phyloP scores from a whole-genome alignment of 768 basidiomycete genomes.

The Phylloporus sp. region DNA sequence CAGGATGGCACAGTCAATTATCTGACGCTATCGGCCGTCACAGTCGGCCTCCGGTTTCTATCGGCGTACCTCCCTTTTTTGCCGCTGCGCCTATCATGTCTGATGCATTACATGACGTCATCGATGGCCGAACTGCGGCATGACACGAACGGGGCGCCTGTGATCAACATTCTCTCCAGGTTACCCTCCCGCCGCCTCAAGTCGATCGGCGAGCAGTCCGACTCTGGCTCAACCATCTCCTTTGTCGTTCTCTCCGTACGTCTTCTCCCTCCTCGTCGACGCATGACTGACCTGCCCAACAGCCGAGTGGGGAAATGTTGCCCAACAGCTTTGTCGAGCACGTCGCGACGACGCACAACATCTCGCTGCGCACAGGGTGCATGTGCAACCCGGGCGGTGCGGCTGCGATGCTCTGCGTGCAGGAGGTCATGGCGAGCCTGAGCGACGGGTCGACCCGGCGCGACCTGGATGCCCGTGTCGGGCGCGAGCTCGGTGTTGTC shows the following conservation, averaged over 20 bases:
- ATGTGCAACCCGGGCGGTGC: conserved; percentile 88
- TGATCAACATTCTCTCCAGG: conserved; percentile 67
- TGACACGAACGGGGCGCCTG: conserved; percentile 53
- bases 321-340: conserved; percentile 73
- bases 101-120: conserved; percentile 57
- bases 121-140: conserved; percentile 60
- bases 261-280: conserved; percentile 4
- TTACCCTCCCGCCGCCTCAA: conserved; percentile 50
- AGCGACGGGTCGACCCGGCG: conserved; percentile 56
- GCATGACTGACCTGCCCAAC: neutral
- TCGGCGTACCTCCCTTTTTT: conserved; percentile 78
- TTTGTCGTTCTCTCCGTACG: conserved; percentile 62
- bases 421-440: conserved; percentile 59
- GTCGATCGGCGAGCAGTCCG: conserved; percentile 60
- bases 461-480: conserved; percentile 59
- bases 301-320: conserved; percentile 66
- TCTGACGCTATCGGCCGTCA: conserved; percentile 70
- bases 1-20: conserved; percentile 89
- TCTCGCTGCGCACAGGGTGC: conserved; percentile 80
- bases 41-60: conserved; percentile 73
- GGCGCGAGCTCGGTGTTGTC: conserved; percentile 69
- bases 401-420: conserved; percentile 63
- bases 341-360: conserved; percentile 56
- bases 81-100: conserved; percentile 67
- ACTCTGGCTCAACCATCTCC: conserved; percentile 61